Conservation (phyloP, 306 rosid genomes). For the Vigna angularis region DNA sequence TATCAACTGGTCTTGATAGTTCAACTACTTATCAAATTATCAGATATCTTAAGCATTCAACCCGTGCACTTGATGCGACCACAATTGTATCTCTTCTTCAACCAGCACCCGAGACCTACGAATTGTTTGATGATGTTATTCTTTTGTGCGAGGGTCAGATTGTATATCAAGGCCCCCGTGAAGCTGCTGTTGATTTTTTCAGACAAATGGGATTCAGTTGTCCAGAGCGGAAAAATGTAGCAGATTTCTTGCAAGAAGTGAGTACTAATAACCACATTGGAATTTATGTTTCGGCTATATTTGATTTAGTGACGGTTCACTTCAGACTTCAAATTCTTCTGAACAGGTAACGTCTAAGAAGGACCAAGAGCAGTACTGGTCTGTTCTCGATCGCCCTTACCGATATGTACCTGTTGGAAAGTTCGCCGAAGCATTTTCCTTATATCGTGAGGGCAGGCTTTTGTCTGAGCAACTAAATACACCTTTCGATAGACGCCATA, state of each 20-base stretch:
- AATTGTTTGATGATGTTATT: slow-evolving; percentile 92
- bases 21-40: slow-evolving; percentile 92
- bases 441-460: slow-evolving; percentile 69
- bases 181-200: slow-evolving; percentile 80
- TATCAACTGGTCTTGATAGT: slow-evolving; percentile 98
- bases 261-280: slow-evolving; percentile 52
- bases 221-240: slow-evolving; percentile 92
- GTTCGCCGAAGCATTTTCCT: slow-evolving; percentile 80
- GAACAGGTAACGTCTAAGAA: slow-evolving; percentile 89
- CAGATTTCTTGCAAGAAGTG: slow-evolving; percentile 98
- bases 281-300: slow-evolving; percentile 34
- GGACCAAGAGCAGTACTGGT: slow-evolving; percentile 99
- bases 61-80: slow-evolving; percentile 85
- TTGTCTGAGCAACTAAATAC: slow-evolving; percentile 69
- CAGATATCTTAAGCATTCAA: slow-evolving; percentile 90
- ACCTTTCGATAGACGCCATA: slow-evolving; percentile 84
- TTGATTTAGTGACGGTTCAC: slow-evolving; percentile 39
- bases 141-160: slow-evolving; percentile 96
- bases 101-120: slow-evolving; percentile 99
- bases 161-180: slow-evolving; percentile 90
- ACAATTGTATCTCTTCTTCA: slow-evolving; percentile 95
- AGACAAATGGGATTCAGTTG: slow-evolving; percentile 86
- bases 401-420: slow-evolving; percentile 77
- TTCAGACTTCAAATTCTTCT: slow-evolving; percentile 34
- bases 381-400: slow-evolving; percentile 75